These are phyloP conservation scores for Teratosphaeria zuluensis DNA, from an alignment of 2,329 filamentous ascomycete genomes.

Conservation along the genomic window DNA sequence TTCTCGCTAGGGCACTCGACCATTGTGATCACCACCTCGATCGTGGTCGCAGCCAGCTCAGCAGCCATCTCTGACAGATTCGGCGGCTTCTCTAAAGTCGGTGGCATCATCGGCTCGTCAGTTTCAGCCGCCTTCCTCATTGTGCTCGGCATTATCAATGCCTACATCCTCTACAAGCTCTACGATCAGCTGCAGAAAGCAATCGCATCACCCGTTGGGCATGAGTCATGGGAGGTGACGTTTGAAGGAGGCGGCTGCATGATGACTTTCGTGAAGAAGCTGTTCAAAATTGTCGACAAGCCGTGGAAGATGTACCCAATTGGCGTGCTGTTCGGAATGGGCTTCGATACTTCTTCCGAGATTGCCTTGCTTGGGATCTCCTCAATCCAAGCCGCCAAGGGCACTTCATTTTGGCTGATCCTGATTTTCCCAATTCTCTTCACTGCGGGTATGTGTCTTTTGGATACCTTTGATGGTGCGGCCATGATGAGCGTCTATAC, in stretches of 20 bases:
- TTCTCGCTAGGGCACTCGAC: conserved; percentile 92
- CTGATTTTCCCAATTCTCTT: conserved; percentile 85
- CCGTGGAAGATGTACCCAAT: conserved; percentile 97
- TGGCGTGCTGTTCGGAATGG: conserved; percentile 75
- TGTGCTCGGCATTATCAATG: conserved; percentile 71
- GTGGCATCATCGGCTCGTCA: conserved; percentile 80
- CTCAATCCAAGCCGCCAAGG: conserved; percentile 73
- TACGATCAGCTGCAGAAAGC: conserved; percentile 57
- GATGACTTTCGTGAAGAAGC: conserved; percentile 57
- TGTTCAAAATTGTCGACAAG: conserved; percentile 63
- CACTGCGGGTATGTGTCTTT: conserved; percentile 87
- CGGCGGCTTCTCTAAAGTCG: conserved; percentile 66
- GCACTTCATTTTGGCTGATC: conserved; percentile 89
- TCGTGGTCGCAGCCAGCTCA: conserved; percentile 84
- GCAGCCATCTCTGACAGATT: conserved; percentile 75
- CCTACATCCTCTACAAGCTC: conserved; percentile 73
- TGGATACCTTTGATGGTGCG: conserved; percentile 82
- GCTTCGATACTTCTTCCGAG: conserved; percentile 92
- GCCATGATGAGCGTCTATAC: conserved; percentile 94
- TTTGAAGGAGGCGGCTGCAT: conserved; percentile 71
- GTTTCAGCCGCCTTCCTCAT: conserved; percentile 78
- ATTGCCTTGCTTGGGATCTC: conserved; percentile 86
- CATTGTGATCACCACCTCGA: conserved; percentile 80
- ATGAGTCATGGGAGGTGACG: conserved; percentile 44
- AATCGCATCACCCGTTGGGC: conserved; percentile 37